Evolutionary conservation across 768 basidiomycete genomes (phyloP).

Genomic region (Mrakia gelida): DNA sequence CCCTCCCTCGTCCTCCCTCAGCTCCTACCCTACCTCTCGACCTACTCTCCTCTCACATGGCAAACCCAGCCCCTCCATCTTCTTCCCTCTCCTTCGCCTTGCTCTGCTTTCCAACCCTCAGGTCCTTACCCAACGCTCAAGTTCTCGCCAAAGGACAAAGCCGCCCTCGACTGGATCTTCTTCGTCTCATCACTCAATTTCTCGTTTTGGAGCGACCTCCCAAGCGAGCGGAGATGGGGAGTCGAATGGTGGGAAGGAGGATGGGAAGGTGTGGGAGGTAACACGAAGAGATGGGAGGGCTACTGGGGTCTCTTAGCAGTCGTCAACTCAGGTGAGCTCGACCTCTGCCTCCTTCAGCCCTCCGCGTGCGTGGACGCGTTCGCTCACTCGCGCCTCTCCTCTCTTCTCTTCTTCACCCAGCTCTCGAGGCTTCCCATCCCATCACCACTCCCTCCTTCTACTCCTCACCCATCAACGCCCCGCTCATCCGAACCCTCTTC

Average conservation of each 20-base stretch:
- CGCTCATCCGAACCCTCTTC: constrained; percentile 65
- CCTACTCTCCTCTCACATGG: constrained; percentile 78
- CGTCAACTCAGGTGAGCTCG: constrained; percentile 62
- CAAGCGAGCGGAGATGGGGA: constrained; percentile 58
- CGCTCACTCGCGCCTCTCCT: background rate
- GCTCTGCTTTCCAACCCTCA: constrained; percentile 54
- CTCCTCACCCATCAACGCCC: constrained; percentile 62
- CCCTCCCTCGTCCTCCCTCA: background rate
- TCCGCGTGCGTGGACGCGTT: background rate
- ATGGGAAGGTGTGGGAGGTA: constrained; percentile 48
- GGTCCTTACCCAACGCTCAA: constrained; percentile 36
- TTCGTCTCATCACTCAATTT: constrained; percentile 81
- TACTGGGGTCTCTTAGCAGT: constrained; percentile 86
- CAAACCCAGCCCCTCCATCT: constrained; percentile 70
- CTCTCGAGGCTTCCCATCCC: constrained; percentile 69
- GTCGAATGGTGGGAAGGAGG: constrained; percentile 66
- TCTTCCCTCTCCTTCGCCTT: constrained; percentile 62
- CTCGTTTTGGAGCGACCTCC: constrained; percentile 78
- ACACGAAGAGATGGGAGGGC: constrained; percentile 62
- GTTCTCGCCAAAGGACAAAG: constrained; percentile 30
- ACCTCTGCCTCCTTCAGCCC: background rate
- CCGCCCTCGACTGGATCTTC: constrained; percentile 78
- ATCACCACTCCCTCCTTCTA: constrained; percentile 78
- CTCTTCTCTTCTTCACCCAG: constrained; percentile 48
- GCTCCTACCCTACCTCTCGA: constrained; percentile 33